phyloP scores from a whole-genome alignment of 179 eudicot species.

The Nepenthes alata region DNA sequence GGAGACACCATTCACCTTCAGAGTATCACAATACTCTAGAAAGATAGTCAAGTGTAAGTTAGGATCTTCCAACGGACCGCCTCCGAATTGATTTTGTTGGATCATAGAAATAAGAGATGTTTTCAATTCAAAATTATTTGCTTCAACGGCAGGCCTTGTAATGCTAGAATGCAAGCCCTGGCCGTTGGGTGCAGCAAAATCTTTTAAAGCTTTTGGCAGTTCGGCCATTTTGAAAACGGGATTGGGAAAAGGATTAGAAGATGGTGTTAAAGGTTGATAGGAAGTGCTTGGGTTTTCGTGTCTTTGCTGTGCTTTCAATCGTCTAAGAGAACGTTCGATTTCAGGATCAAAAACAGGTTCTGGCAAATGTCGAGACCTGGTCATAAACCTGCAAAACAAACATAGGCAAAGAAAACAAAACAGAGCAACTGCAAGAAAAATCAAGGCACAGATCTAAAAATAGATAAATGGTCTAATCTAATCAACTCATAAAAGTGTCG shows the following conservation, averaged over 20 bases:
- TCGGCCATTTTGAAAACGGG: background rate
- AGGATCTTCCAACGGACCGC: background rate
- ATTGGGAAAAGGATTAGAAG: background rate
- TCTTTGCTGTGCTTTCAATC: background rate
- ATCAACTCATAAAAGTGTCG: background rate
- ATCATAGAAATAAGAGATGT: background rate
- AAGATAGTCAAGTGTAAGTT: background rate
- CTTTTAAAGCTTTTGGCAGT: background rate
- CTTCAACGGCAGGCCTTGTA: background rate
- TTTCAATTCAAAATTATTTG: background rate
- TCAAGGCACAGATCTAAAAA: background rate
- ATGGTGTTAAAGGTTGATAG: background rate
- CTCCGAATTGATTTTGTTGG: slow-evolving; percentile 4
- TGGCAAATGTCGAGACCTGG: background rate
- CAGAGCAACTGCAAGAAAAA: background rate
- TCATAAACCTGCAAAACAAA: background rate
- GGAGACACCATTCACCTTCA: slow-evolving; percentile 2
- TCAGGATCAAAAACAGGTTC: background rate
- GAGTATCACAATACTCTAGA: background rate
- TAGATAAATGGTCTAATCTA: background rate
- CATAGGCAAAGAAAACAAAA: background rate
- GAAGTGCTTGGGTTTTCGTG: background rate
- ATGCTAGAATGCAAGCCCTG: background rate
- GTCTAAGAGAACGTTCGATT: background rate
- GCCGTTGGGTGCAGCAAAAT: background rate